Evolutionary conservation across 768 basidiomycete species (phyloP).

Genomic region (Boletus huronensis): DNA sequence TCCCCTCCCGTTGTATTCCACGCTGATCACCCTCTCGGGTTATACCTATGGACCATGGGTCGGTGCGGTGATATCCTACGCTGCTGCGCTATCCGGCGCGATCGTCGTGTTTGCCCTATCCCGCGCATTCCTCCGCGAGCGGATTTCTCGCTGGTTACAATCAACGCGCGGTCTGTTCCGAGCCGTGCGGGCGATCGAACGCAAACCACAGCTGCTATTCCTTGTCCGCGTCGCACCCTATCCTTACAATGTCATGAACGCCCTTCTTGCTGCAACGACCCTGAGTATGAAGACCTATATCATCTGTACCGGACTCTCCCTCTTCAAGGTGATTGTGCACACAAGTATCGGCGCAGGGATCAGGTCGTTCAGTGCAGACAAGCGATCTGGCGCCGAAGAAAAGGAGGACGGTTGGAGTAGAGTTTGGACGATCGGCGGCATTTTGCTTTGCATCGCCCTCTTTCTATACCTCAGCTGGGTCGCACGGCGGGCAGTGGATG

Average conservation of each 20-base stretch:
- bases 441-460: constrained; percentile 67
- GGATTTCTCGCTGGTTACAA: constrained; percentile 69
- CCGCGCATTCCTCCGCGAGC: constrained; percentile 65
- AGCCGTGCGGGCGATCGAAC: constrained; percentile 83
- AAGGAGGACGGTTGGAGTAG: constrained; percentile 46
- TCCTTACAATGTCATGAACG: constrained; percentile 94
- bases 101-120: constrained; percentile 80
- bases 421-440: constrained; percentile 66
- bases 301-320: constrained; percentile 73
- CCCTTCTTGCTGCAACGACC: constrained; percentile 81
- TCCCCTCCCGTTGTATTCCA: constrained; percentile 89
- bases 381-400: constrained; percentile 37
- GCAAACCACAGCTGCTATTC: constrained; percentile 82
- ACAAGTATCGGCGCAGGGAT: constrained; percentile 85
- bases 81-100: constrained; percentile 81
- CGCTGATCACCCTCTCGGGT: constrained; percentile 86
- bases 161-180: constrained; percentile 70
- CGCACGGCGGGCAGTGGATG: constrained; percentile 66
- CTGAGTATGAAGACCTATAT: constrained; percentile 78
- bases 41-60: constrained; percentile 85
- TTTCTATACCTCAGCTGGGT: constrained; percentile 79
- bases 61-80: constrained; percentile 84
- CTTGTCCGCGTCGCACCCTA: constrained; percentile 91
- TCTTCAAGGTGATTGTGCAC: constrained; percentile 90
- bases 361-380: constrained; percentile 64